Evolutionary conservation across 164 flowering plant species (phyloP).

Genomic region (Santalum album): DNA sequence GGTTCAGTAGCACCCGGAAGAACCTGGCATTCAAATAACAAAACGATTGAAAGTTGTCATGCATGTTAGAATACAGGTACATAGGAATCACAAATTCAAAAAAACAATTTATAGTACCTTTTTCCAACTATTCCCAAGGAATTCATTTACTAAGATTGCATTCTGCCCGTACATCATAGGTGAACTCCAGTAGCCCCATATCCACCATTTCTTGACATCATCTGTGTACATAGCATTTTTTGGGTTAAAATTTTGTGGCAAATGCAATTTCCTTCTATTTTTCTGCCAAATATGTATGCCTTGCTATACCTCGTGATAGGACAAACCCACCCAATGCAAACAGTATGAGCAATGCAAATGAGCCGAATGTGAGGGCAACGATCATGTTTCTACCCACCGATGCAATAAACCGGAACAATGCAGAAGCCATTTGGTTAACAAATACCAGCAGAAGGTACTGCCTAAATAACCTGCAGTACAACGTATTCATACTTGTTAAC

Average conservation of each 20-base stretch:
- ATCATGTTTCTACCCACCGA: conserved; percentile 40
- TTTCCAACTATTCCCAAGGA: conserved; percentile 23
- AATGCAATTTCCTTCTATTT: conserved; percentile 2
- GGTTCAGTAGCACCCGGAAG: not conserved
- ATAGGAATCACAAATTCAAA: too few species aligned
- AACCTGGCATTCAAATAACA: not conserved
- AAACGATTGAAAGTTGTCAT: not conserved
- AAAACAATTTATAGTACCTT: conserved; percentile 2
- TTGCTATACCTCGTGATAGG: conserved; percentile 34
- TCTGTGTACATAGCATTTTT: conserved; percentile 16
- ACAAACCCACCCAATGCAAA: conserved; percentile 39
- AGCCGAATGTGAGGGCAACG: conserved; percentile 43
- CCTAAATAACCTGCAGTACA: conserved; percentile 32
- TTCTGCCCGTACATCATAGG: conserved; percentile 50
- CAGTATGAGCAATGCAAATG: conserved; percentile 28
- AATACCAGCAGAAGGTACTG: conserved; percentile 34
- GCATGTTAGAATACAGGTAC: not conserved
- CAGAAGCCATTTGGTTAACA: conserved; percentile 49
- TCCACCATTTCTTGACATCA: conserved; percentile 45
- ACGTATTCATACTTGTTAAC: not conserved
- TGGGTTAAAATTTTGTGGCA: not conserved
- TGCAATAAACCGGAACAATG: conserved; percentile 35
- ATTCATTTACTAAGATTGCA: conserved; percentile 36
- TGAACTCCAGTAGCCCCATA: conserved; percentile 55
- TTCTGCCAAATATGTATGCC: not conserved